Percentiles rank a stretch among this genome's conserved stretches.
phyloP scores from a whole-genome alignment of 1,139 yeast species.

The Kodamaea derodonti region DNA sequence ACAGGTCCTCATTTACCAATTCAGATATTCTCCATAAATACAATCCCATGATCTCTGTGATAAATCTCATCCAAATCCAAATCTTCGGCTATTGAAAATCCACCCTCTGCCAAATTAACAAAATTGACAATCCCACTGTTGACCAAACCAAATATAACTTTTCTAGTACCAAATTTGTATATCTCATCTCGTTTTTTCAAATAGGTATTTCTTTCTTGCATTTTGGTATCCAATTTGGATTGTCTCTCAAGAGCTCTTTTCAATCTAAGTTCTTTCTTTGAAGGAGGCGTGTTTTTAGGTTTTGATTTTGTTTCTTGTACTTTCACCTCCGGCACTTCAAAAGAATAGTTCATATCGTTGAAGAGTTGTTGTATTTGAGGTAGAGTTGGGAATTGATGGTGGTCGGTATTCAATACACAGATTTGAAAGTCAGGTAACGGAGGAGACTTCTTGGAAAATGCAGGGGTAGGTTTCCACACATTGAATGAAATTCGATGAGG shows the following conservation, averaged over 20 bases:
- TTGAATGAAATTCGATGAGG: constrained; percentile 38
- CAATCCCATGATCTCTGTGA: constrained; percentile 18
- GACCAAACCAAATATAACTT: constrained; percentile 59
- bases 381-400: constrained; percentile 50
- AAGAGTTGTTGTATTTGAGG: constrained; percentile 32
- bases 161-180: constrained; percentile 44
- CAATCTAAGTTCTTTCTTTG: constrained; percentile 17
- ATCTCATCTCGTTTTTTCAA: constrained; percentile 24
- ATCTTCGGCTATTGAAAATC: constrained; percentile 43
- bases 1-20: too few relatives aligned
- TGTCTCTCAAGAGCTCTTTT: constrained; percentile 25
- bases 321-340: constrained; percentile 5
- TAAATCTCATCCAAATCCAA: constrained; percentile 14
- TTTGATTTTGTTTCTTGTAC: constrained; percentile 9
- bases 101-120: constrained; percentile 54
- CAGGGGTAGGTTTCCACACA: constrained; percentile 82
- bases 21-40: constrained; percentile 17
- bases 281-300: constrained; percentile 10
- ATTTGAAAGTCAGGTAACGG: constrained; percentile 70
- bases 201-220: constrained; percentile 24
- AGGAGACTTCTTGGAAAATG: constrained; percentile 64
- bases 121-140: constrained; percentile 75
- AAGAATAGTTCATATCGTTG: constrained; percentile 13
- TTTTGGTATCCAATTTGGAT: constrained; percentile 21
- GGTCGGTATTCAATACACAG: constrained; percentile 52